phyloP scores from a whole-genome alignment of 1,284 basidiomycete species.

The Fistulina hepatica region DNA sequence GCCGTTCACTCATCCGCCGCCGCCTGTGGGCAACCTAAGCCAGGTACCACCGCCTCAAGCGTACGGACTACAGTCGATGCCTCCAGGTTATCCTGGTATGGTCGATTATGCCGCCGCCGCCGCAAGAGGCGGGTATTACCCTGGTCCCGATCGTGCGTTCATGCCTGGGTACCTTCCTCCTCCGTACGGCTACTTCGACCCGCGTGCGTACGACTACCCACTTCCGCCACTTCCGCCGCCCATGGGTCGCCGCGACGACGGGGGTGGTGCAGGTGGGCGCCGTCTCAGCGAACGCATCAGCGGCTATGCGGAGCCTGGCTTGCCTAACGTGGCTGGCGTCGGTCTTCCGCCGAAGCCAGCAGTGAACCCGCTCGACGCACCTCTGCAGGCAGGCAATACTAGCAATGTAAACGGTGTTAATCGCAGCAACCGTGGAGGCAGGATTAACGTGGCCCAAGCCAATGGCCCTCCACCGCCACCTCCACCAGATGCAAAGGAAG shows the following conservation, averaged over 20 bases:
- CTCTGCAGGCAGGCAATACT: constrained; percentile 35
- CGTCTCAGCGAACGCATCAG: constrained; percentile 68
- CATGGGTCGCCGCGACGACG: constrained; percentile 33
- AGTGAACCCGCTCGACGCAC: constrained; percentile 45
- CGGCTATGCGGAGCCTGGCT: constrained; percentile 49
- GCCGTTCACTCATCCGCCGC: constrained; percentile 70
- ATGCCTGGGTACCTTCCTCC: constrained; percentile 25
- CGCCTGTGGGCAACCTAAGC: constrained; percentile 44
- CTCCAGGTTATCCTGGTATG: constrained; percentile 36
- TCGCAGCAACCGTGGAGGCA: constrained; percentile 23
- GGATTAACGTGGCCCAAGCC: constrained; percentile 21
- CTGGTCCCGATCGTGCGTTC: constrained; percentile 15
- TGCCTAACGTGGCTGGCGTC: constrained; percentile 46
- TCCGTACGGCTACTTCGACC: constrained; percentile 33
- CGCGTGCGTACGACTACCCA: constrained; percentile 41
- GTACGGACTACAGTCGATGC: constrained; percentile 58
- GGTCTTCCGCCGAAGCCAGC: constrained; percentile 72
- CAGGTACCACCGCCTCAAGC: constrained; percentile 69
- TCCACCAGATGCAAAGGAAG: constrained; percentile 76
- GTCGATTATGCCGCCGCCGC: constrained; percentile 21
- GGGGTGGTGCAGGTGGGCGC: constrained; percentile 40
- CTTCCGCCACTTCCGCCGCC: constrained; percentile 18
- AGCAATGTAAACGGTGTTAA: constrained; percentile 21
- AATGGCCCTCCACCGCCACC: constrained; percentile 57
- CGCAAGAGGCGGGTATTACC: constrained; percentile 12